Base-by-base conservation (phyloP, 768 basidiomycete genomes). In the Mrakia gelida region DNA sequence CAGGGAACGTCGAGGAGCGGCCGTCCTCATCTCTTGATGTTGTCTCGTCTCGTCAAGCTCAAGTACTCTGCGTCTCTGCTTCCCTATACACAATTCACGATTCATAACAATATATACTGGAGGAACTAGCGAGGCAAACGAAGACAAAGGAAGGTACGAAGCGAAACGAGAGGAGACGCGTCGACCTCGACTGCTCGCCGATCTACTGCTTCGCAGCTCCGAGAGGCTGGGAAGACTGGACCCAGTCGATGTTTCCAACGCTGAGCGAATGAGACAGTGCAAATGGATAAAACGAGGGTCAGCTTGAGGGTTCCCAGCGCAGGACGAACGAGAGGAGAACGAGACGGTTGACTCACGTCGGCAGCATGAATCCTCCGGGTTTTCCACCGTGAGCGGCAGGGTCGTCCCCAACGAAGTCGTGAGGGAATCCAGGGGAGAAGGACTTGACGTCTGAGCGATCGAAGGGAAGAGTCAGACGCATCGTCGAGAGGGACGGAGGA, bases 341-440 rank as follows among this genome's bases (percentile, higher is more conserved):
- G 56, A 59, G 56, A 16, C 4, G 23, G 15, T 10, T 0, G 10
- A 59, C n/a, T n/a, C 28, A 28, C 21, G 34, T n/a, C 0, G 16
- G 4, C 26, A 67, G 34, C 32, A 38, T 68, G 38, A 68, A 68
- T 16, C 65, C 65, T 68, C 38, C 65, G 4, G 65, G 6, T 38
- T 68, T 34, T 18, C 65, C 65, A 16, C 38, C 38, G 34, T 32
- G 65, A 23, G 11, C 68, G 38, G 52, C 56, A 38, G 77, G 72
- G 52, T 78, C 63, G 30, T 18, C 30, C 18, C 77, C 77, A 21
- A 78, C 41, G 18, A 78, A 52, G 49, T 68, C 71, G 52, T 34
- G 28, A 11, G 77, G 77, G 62, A 78, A 78, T 26, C 77, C 77
- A 34, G 34, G 41, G 49, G n/a, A 43, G 72, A 78, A 78, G 18